These are phyloP conservation scores for Letharia lupina DNA, from an alignment of 495 filamentous ascomycete species.

Conservation along the genomic window DNA sequence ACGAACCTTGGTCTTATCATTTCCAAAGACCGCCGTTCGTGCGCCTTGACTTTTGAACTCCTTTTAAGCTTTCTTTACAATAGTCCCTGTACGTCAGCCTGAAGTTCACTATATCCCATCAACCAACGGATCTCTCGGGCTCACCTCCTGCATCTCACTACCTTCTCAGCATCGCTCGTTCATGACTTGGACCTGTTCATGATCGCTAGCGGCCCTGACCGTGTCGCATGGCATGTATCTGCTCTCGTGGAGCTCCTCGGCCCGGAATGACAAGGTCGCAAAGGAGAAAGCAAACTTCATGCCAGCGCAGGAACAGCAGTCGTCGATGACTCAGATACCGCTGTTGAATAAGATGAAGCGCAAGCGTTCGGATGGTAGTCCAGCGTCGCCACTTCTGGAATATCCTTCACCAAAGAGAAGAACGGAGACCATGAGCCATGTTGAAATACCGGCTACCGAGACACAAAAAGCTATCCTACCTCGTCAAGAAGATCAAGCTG, in stretches of 20 bases:
- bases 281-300: constrained; percentile 43
- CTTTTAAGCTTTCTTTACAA: neutral
- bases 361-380: constrained; percentile 41
- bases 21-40: neutral
- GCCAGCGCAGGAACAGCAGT: constrained; percentile 29
- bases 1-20: constrained; percentile 3
- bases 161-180: neutral
- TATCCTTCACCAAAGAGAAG: constrained; percentile 10
- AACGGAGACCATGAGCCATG: constrained; percentile 17
- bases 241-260: constrained; percentile 47
- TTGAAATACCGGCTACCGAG: constrained; percentile 13
- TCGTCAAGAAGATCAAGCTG: neutral
- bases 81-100: neutral
- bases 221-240: constrained; percentile 53
- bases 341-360: constrained; percentile 45
- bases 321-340: constrained; percentile 37
- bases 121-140: neutral
- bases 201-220: constrained; percentile 9
- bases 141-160: neutral
- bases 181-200: constrained; percentile 5
- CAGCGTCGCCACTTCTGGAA: constrained; percentile 12
- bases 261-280: constrained; percentile 47
- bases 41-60: neutral
- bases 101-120: neutral
- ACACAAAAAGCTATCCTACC: neutral